Base-by-base conservation (phyloP, 225 moss, liverwort and hornwort species). In the Rhytidiadelphus loreus region DNA sequence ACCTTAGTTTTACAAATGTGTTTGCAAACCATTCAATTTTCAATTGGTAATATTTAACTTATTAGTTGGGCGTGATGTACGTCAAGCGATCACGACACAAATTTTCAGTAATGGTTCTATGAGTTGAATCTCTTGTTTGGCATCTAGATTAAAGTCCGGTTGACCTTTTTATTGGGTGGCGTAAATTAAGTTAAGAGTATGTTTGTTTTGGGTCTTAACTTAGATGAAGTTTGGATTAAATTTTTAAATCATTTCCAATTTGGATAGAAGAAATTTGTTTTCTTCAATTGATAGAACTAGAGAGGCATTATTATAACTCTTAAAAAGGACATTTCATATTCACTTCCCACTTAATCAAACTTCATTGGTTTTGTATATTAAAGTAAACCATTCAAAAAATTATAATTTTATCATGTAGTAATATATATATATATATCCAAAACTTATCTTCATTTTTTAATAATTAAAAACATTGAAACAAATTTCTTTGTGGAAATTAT, bases 221-320 rank as follows among this genome's bases (percentile, higher is more conserved):
- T 48, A 48, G 48, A 48, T 48, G 48, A 48, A 48, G 48, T 48
- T 48, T 48, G 11, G 48, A 48, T 48, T 10, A 48, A 48, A 48
- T 48, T 48, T 48, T n/a, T 48, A 8, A 48, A 48, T 50, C 13
- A 50, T 3, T 50, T 50, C 14, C 4, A 50, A 13, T 50, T 50
- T 16, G 52, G 52, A 52, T 16, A 16, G 3, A 52, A 52, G 22
- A 22, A 57, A 56, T 8, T 11, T 56, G 12, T 68, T n/a, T 68
- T 68, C 3, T 68, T 7, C 12, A 66, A n/a, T 37, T 2, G 0
- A n/a, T 1, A 22, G 13, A n/a, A 39, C 2, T 3, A 0, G 4
- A 7, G 3, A 68, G 23, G 23, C 24, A 24, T 11, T 5, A 65
- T 4, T 22, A 2, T 12, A 39, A 39, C 4, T 23, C 39, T 13